Evolutionary conservation across 1,284 basidiomycete genomes (phyloP), one percentile per base, ranked within the genome.

Genomic region (Marasmius fiardii): DNA sequence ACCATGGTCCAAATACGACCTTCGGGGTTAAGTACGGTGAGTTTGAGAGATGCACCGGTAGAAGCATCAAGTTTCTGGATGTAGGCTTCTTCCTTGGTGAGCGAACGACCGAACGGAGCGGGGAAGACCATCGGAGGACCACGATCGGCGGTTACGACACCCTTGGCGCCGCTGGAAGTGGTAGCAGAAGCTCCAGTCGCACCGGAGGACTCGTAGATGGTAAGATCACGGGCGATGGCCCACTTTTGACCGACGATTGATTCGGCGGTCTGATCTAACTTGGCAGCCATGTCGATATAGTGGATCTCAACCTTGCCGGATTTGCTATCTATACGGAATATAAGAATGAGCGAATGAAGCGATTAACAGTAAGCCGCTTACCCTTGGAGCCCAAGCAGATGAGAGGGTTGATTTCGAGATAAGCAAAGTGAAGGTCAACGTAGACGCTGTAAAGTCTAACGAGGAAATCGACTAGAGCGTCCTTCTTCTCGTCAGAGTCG

Each of bases 1-100:
- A 99, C 96, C 96, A 99, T 99, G 63, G 96, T 99, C 96, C 96
- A 99, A 65, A 99, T 89, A 61, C 95, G 91, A 63, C 96, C 97
- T 68, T 92, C 86, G 53, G 92, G 74, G 75, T 99, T 98, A 66
- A 99, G 81, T 7, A 50, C 96, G 55, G 96, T 99, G 53, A 99
- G 84, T 75, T 99, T 99, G 72, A 99, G 88, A 24, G 95, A 98
- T 63, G 97, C 95, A 79, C 96, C 96, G 44, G 96, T 99, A 43
- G 93, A 95, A 16, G 85, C 92, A 65, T 99, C 96, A 61, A 99
- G 86, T 74, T 97, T 98, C 79, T 97, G 93, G 71, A 99, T 98
- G 79, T 98, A 99, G 12, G 95, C 96, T 75, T 99, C 96, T 73
- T 98, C 97, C 79, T 95, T 96, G 71, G 96, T 98, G 72, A 99